Conservation (phyloP, 2,329 filamentous ascomycete genomes). For the Fusarium sp. region DNA sequence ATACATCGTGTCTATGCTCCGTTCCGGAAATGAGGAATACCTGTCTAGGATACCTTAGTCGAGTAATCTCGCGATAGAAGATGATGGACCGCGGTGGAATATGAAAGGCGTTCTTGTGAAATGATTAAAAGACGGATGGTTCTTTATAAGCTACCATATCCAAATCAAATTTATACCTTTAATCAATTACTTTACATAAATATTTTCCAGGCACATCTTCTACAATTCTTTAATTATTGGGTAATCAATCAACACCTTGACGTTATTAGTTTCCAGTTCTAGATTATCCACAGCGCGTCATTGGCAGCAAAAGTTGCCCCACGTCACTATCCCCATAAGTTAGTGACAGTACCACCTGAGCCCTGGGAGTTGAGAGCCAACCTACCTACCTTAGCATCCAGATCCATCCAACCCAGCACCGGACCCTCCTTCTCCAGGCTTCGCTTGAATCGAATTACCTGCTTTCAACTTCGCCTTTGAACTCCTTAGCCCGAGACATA, state of each 20-base stretch:
- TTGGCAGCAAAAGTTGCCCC: slow-evolving; percentile 40
- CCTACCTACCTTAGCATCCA: too few relatives aligned
- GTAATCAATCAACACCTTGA: background rate
- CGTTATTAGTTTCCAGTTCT: background rate
- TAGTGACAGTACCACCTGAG: slow-evolving; percentile 14
- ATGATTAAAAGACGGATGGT: background rate
- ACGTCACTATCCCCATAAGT: slow-evolving; percentile 30
- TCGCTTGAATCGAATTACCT: slow-evolving; percentile 18
- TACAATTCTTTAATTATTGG: slow-evolving; percentile 4
- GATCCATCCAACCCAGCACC: slow-evolving; percentile 13
- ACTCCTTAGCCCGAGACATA: slow-evolving; percentile 4
- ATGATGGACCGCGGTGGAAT: slow-evolving; percentile 39
- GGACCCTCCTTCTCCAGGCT: slow-evolving; percentile 10
- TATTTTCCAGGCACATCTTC: background rate
- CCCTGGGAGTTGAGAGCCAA: slow-evolving; percentile 6
- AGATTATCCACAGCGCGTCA: slow-evolving; percentile 35
- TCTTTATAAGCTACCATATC: background rate
- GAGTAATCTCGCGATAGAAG: slow-evolving; percentile 45
- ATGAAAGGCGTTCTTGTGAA: background rate
- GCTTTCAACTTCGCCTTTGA: slow-evolving; percentile 30
- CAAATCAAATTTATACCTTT: background rate
- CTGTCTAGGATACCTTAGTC: slow-evolving; percentile 11
- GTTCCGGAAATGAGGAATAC: slow-evolving; percentile 18
- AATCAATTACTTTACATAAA: too few relatives aligned
- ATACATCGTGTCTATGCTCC: slow-evolving; percentile 7